Evolutionary conservation across 345 rosid genomes (phyloP).

Genomic region (Salix dunnii): DNA sequence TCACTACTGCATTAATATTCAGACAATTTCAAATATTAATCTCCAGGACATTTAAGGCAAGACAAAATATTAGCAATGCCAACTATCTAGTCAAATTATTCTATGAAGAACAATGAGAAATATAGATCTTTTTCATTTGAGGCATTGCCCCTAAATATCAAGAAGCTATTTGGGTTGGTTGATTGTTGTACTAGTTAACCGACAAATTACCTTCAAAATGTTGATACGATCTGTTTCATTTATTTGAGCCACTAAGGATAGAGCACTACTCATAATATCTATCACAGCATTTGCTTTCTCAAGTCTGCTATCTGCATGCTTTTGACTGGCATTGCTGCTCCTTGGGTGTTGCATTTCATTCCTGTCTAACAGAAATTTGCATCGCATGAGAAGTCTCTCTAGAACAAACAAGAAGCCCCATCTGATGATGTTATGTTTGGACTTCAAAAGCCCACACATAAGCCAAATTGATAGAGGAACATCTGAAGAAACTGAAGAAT

Average conservation of each 20-base stretch:
- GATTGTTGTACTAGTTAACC: background rate
- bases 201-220: slow-evolving; percentile 77
- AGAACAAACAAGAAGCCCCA: slow-evolving; percentile 87
- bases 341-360: slow-evolving; percentile 59
- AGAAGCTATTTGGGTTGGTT: background rate
- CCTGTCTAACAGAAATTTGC: slow-evolving; percentile 89
- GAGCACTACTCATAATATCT: slow-evolving; percentile 90
- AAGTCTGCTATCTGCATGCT: slow-evolving; percentile 53
- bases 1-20: background rate
- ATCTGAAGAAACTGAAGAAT: slow-evolving; percentile 61
- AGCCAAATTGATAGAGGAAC: slow-evolving; percentile 79
- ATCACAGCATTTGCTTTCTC: slow-evolving; percentile 92
- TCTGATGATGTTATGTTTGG: slow-evolving; percentile 62
- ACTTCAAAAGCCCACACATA: slow-evolving; percentile 90
- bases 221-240: slow-evolving; percentile 89
- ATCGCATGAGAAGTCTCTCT: slow-evolving; percentile 95
- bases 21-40: background rate
- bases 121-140: background rate
- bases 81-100: background rate
- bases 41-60: background rate
- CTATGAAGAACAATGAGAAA: background rate
- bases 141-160: background rate
- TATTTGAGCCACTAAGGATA: slow-evolving; percentile 77
- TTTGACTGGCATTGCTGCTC: slow-evolving; percentile 38
- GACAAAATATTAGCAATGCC: background rate